phyloP scores from a whole-genome alignment of 176 grass and related monocot genomes.

The Olyra latifolia region DNA sequence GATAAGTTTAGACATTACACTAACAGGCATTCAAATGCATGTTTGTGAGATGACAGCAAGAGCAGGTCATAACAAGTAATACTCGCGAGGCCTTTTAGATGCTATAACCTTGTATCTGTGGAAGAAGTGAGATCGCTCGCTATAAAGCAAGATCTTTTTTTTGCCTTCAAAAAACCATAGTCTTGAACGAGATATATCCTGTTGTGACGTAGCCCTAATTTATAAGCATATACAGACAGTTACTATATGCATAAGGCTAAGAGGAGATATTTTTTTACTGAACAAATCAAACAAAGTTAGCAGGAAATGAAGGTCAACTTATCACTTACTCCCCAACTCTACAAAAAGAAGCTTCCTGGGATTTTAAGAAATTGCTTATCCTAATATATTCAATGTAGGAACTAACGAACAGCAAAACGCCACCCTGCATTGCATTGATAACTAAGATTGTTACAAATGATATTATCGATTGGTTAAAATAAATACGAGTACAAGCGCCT shows the following conservation, averaged over 20 bases:
- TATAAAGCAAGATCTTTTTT: conserved; percentile 93
- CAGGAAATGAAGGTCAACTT: conserved; percentile 27
- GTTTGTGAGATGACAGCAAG: neutral
- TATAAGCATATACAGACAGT: conserved; percentile 23
- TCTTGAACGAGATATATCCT: conserved; percentile 88
- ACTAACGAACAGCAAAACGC: conserved; percentile 77
- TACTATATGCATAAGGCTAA: conserved; percentile 19
- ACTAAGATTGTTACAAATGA: conserved; percentile 26
- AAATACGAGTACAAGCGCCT: neutral
- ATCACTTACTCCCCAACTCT: conserved; percentile 94
- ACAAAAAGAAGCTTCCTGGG: conserved; percentile 84
- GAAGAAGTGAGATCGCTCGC: conserved; percentile 97
- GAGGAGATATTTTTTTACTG: neutral
- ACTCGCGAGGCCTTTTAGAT: neutral
- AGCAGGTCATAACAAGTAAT: neutral
- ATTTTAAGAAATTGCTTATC: conserved; percentile 77
- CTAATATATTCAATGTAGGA: conserved; percentile 90
- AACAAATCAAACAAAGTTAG: conserved; percentile 9
- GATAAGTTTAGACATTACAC: neutral
- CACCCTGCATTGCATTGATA: conserved; percentile 59
- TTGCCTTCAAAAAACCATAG: conserved; percentile 95
- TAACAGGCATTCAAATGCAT: neutral
- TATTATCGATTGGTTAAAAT: conserved; percentile 23
- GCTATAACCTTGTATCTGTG: conserved; percentile 83
- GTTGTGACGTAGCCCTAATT: conserved; percentile 71